phyloP scores from a whole-genome alignment of 169 alveolate species.

The Miamiensis avidus region DNA sequence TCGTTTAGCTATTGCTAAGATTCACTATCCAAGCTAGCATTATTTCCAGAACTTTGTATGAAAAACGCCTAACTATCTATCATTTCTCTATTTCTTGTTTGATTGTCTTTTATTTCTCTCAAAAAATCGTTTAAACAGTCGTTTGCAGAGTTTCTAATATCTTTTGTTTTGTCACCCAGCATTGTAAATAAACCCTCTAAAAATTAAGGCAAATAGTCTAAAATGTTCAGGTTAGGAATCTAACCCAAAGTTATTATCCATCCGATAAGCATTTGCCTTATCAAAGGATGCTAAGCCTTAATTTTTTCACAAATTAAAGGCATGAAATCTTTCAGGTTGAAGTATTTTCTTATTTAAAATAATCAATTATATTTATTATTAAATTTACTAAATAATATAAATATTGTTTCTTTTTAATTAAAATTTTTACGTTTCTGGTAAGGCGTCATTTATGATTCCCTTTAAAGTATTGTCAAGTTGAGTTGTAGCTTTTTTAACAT shows the following conservation, averaged over 20 bases:
- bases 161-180: not conserved
- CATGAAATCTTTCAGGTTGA: not conserved
- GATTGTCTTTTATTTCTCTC: not conserved
- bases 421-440: not conserved
- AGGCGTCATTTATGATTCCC: not conserved
- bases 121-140: not conserved
- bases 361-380: too few species aligned
- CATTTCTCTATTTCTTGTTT: not conserved
- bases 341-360: not conserved
- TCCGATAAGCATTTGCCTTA: not conserved
- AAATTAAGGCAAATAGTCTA: not conserved
- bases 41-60: too few species aligned
- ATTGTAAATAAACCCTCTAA: not conserved
- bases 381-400: too few species aligned
- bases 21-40: too few species aligned
- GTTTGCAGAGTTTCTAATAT: not conserved
- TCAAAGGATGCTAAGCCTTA: not conserved
- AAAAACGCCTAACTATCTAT: not conserved
- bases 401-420: too few species aligned
- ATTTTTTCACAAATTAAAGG: not conserved
- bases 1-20: too few species aligned
- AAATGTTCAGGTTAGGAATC: not conserved
- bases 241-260: not conserved
- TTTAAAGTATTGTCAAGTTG: not conserved
- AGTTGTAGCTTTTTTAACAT: not conserved